Percentiles rank a stretch among this genome's conserved stretches.
phyloP scores from a whole-genome alignment of 306 rosid genomes.

The Prunus mira region DNA sequence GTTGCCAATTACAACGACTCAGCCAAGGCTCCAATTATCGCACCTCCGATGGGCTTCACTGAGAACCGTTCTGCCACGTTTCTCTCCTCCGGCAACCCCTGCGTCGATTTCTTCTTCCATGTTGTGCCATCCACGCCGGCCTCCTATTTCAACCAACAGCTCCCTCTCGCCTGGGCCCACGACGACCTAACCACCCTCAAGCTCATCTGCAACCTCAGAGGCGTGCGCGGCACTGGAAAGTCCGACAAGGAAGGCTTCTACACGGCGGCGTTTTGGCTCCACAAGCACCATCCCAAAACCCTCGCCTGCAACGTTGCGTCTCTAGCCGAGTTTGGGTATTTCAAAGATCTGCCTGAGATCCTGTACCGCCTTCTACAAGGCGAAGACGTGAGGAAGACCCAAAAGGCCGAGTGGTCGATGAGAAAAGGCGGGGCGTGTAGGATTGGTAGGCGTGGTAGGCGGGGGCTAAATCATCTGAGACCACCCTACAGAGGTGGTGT shows the following conservation, averaged over 20 bases:
- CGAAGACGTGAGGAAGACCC: slow-evolving; percentile 24
- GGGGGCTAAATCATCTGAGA: neutral
- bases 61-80: slow-evolving; percentile 3
- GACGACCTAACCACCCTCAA: slow-evolving; percentile 58
- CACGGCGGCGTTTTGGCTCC: slow-evolving; percentile 59
- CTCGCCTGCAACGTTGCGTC: slow-evolving; percentile 50
- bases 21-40: neutral
- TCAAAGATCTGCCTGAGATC: slow-evolving; percentile 73
- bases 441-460: neutral
- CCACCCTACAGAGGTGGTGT: neutral
- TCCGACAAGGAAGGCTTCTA: slow-evolving; percentile 48
- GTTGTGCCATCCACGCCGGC: slow-evolving; percentile 41
- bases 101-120: slow-evolving; percentile 62
- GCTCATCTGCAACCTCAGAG: slow-evolving; percentile 61
- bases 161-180: slow-evolving; percentile 44
- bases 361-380: slow-evolving; percentile 59
- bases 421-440: neutral
- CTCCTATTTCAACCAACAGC: slow-evolving; percentile 11
- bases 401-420: slow-evolving; percentile 30
- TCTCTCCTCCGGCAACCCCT: slow-evolving; percentile 49
- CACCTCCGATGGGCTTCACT: slow-evolving; percentile 27
- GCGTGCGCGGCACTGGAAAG: slow-evolving; percentile 64
- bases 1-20: slow-evolving; percentile 30
- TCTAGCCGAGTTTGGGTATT: slow-evolving; percentile 60
- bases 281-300: slow-evolving; percentile 56